These are phyloP conservation scores for Flaveria sonorensis DNA, from an alignment of 129 eudicot genomes.

Conservation along the genomic window DNA sequence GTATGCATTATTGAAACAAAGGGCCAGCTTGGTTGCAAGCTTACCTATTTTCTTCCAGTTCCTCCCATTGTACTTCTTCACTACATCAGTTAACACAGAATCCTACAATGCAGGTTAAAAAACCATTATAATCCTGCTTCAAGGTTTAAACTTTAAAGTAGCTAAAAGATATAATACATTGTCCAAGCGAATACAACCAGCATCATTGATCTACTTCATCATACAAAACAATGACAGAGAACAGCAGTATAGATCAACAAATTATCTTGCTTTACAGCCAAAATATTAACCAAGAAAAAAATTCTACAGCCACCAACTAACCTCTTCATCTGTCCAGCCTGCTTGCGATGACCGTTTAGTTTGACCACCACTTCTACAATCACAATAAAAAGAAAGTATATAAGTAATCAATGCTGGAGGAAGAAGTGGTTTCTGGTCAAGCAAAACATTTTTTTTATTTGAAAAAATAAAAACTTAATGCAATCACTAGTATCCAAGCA, in stretches of 20 bases:
- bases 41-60: constrained; percentile 64
- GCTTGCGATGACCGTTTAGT: constrained; percentile 81
- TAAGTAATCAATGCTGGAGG: not conserved
- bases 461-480: not conserved
- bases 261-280: constrained; percentile 17
- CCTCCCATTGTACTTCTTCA: constrained; percentile 39
- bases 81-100: constrained; percentile 40
- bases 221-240: not conserved
- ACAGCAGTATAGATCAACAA: not conserved
- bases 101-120: constrained; percentile 41
- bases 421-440: not conserved
- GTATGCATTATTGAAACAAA: not conserved
- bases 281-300: constrained; percentile 5
- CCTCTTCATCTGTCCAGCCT: constrained; percentile 95
- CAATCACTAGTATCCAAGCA: not conserved
- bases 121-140: constrained; percentile 3
- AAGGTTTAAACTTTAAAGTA: no score
- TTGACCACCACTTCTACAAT: constrained; percentile 41
- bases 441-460: not conserved
- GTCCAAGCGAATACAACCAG: not conserved
- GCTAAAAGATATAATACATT: not conserved
- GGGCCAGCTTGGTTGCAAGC: constrained; percentile 6
- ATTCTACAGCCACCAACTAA: constrained; percentile 33
- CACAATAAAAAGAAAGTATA: constrained; percentile 13
- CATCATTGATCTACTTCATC: constrained; percentile 9